Base-by-base conservation (phyloP, 495 filamentous ascomycete species). In the Cryomyces antarcticus region DNA sequence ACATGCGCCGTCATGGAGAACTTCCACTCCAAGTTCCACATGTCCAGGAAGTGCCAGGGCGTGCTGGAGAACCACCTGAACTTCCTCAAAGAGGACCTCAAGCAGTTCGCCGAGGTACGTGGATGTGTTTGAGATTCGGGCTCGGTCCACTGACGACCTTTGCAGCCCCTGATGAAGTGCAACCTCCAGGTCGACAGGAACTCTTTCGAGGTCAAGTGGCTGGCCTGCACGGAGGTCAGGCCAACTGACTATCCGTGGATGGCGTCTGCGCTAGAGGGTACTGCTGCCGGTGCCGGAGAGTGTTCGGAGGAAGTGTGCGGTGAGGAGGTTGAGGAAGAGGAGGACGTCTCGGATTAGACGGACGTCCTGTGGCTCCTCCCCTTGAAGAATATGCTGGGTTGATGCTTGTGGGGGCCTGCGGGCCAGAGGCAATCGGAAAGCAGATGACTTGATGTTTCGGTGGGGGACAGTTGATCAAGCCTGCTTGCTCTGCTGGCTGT, bases 31-130 rank as follows among this genome's bases (percentile, higher is more conserved):
- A 41, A 45, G 31, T 59, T 57, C 41, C 56, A 57, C 5, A 52
- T 62, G 51, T 57, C 46, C 6, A 43, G 43, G 46, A 58, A 60
- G 46, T 53, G 45, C 27, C 44, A 50, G 45, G 47, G 45, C 28
- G 53, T 53, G 30, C 30, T 60, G 7, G 50, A 57, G 39, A 46
- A 44, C 37, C 45, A 51, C 31, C 36, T 59, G 27, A 44, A 24
- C 2, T 34, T 51, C 38, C 45, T 56, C 41, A 55, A 57, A 48
- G 48, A 51, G 38, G 46, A 40, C 31, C 37, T 55, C 12, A 51
- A 47, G 41, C 39, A 28, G 7, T 31, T 50, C 17, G 42, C 50
- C 12, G 12, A 36, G 33, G 33, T 36, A 36, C 9, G 9, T 36
- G 33, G 17, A 24, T 2, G 17, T 24, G 17, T 24, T 24, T 24